Percentiles rank a stretch among this genome's conserved stretches.
Evolutionary conservation across 179 eudicot species (phyloP).

Genomic region (Heliamphora pulchella): DNA sequence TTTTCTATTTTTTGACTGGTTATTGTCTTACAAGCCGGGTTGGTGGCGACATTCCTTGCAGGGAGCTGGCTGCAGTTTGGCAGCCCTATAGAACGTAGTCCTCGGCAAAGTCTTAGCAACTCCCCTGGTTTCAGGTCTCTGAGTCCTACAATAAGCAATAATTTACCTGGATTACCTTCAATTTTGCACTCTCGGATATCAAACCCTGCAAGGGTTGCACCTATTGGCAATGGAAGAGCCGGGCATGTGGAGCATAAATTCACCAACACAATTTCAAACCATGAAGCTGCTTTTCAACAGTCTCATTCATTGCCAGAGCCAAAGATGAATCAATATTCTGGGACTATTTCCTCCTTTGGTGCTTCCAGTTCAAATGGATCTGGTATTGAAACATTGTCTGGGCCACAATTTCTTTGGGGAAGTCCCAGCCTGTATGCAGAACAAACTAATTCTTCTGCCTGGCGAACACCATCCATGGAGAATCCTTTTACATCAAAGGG

Average conservation of each 20-base stretch:
- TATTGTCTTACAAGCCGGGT: background rate
- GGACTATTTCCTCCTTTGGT: conserved; percentile 31
- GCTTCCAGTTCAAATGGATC: conserved; percentile 45
- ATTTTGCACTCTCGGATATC: conserved; percentile 30
- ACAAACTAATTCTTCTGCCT: conserved; percentile 29
- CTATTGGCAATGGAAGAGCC: conserved; percentile 35
- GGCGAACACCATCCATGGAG: conserved; percentile 33
- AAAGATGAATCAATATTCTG: conserved; percentile 29
- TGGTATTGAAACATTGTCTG: conserved; percentile 40
- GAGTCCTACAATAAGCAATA: conserved; percentile 34
- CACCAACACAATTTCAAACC: conserved; percentile 8
- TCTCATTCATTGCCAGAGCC: conserved; percentile 29
- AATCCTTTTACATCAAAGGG: conserved; percentile 23
- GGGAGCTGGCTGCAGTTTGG: conserved; percentile 43
- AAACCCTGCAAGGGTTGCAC: conserved; percentile 38
- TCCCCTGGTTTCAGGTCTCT: conserved; percentile 28
- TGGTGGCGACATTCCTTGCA: conserved; percentile 21
- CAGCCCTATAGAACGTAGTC: conserved; percentile 37
- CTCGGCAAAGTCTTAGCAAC: conserved; percentile 35
- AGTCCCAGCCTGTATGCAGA: conserved; percentile 41
- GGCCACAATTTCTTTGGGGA: conserved; percentile 60
- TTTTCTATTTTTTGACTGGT: background rate
- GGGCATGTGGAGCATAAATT: conserved; percentile 8
- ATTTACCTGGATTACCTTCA: conserved; percentile 37
- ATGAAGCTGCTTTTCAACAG: conserved; percentile 25